Conservation (phyloP, 2,329 filamentous ascomycete species). For the Xylariomycetidae sp. region DNA sequence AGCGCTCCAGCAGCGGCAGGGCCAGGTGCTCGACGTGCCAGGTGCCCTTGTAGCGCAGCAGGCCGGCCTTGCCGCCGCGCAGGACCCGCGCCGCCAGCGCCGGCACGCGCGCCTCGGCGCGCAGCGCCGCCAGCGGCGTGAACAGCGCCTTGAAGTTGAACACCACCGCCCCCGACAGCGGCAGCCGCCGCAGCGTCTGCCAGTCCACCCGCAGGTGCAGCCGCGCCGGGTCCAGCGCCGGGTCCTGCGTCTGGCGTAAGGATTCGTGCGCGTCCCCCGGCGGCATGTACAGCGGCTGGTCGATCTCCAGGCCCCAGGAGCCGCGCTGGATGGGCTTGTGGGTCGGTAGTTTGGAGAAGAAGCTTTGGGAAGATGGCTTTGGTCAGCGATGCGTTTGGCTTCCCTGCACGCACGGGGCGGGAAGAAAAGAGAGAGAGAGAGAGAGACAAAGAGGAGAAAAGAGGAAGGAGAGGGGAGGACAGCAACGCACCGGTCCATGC, state of each 20-base stretch:
- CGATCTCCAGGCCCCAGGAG: conserved; percentile 77
- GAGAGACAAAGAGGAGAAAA: not conserved
- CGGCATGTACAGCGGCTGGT: conserved; percentile 68
- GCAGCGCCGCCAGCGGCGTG: conserved; percentile 64
- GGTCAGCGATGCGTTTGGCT: not conserved
- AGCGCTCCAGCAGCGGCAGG: conserved; percentile 57
- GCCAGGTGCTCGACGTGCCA: conserved; percentile 73
- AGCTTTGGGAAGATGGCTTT: conserved; percentile 41
- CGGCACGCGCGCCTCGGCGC: conserved; percentile 68
- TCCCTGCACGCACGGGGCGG: not conserved
- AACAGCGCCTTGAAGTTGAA: conserved; percentile 91
- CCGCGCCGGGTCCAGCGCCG: conserved; percentile 44
- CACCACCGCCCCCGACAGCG: conserved; percentile 66
- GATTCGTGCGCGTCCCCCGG: conserved; percentile 59
- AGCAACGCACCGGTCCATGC: conserved; percentile 65
- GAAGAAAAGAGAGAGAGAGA: not conserved
- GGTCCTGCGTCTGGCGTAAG: conserved; percentile 51
- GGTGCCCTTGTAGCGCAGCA: conserved; percentile 78
- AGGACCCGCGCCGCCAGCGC: conserved; percentile 62
- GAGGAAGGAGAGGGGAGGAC: too few species aligned
- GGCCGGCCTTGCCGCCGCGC: conserved; percentile 60
- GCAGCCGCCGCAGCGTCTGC: conserved; percentile 77
- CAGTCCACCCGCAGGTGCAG: conserved; percentile 74
- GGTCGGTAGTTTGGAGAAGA: conserved; percentile 71
- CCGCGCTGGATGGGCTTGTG: conserved; percentile 74